phyloP scores from a whole-genome alignment of 371 early-diverging fungal genomes.

The Lichtheimia hyalospora region DNA sequence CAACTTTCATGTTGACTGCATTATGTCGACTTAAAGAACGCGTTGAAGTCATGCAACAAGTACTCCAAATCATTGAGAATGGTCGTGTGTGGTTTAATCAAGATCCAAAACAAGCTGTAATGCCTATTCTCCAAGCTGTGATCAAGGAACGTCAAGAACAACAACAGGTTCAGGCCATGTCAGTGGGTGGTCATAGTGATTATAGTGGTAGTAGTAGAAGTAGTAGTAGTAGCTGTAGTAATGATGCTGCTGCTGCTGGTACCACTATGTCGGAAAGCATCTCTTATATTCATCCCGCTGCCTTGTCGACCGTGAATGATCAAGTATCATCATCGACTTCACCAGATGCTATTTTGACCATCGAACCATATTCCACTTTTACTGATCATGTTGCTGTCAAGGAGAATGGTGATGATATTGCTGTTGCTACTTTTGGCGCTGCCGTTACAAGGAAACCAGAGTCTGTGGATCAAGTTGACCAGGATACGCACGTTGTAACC shows the following conservation, averaged over 20 bases:
- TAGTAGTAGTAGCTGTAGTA: no score
- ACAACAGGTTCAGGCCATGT: neutral
- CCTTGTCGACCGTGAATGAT: no score
- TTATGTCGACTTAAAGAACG: neutral
- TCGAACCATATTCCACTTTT: no score
- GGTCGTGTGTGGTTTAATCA: conserved; percentile 14
- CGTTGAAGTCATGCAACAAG: neutral
- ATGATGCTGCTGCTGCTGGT: no score
- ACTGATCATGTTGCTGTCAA: conserved; percentile 10
- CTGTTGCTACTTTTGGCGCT: neutral
- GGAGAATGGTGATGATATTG: conserved; percentile 9
- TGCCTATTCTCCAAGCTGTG: conserved; percentile 8
- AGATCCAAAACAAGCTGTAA: conserved; percentile 10
- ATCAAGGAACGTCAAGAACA: neutral
- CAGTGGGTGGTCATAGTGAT: no score
- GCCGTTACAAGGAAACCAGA: neutral
- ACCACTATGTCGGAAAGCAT: no score
- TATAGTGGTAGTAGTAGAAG: no score
- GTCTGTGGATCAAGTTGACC: no score
- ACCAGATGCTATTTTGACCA: no score
- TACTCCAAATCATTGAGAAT: conserved; percentile 15
- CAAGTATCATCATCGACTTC: no score
- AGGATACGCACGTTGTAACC: neutral
- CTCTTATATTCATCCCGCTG: no score
- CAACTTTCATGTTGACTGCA: neutral